Base-by-base conservation (phyloP, 2,329 filamentous ascomycete genomes). In the Colletotrichum sp. region DNA sequence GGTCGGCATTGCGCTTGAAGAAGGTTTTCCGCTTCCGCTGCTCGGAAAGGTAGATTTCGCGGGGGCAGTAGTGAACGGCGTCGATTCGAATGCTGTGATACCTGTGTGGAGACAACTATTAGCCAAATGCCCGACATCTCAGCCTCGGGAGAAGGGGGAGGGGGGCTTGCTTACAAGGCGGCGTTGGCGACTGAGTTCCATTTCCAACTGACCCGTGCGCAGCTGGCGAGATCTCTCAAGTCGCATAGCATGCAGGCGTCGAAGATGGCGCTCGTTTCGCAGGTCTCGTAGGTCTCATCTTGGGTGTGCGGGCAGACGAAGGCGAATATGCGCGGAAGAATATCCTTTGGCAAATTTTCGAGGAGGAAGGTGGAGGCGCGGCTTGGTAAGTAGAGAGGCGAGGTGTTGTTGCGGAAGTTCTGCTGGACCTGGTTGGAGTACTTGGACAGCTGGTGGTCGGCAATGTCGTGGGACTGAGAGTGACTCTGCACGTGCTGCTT, bases 231-330 rank as follows among this genome's bases (percentile, higher is more conserved):
- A 84, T 98, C 96, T 79, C 96, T 93, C 87, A 97, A 90, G 86
- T 98, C 95, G 87, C 96, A 99, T 79, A 98, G 92, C 94, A 97
- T 96, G 87, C 96, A 99, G 72, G 92, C 93, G 86, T 95, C 93
- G 79, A 94, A 93, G 66, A 92, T 90, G 79, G 94, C 92, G 75
- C 94, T 95, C 80, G 94, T 91, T 86, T 99, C 96, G 81, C 94
- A 96, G 57, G 93, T 93, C 79, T 95, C 93, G 84, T 97, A 98
- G 75, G 90, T 93, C 82, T 93, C 89, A 85, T 99, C 96, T 70
- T 87, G 86, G 43, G 92, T 88, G 84, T 99, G 96, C 9, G 96
- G 96, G 80, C 96, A 98, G 72, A 98, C 93, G 79, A 92, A 92
- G 80, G 90, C 86, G 83, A 98, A 96, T 82, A 98, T 96, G 82